These are phyloP conservation scores for Phytophthora melonis DNA, from an alignment of 352 stramenopile genomes.

Conservation along the genomic window DNA sequence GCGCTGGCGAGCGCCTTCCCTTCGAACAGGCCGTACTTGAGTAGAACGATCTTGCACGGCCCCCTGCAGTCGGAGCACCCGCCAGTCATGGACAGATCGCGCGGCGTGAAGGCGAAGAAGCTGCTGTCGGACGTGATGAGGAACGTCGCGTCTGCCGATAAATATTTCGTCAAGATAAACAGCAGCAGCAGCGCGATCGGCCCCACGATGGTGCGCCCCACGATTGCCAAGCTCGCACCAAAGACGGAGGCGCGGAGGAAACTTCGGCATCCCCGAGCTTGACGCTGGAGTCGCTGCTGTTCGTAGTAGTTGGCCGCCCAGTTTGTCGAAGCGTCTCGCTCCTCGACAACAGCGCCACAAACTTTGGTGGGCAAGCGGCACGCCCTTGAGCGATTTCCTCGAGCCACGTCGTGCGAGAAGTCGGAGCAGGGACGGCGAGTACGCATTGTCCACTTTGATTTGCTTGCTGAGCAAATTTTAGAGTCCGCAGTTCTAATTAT, in stretches of 20 bases:
- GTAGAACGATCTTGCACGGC: conserved; percentile 8
- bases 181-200: conserved; percentile 2
- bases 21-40: conserved; percentile 11
- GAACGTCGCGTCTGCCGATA: conserved; percentile 7
- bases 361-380: too few relatives aligned
- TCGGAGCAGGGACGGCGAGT: too few relatives aligned
- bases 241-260: neutral
- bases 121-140: conserved; percentile 12
- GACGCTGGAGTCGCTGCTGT: neutral
- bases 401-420: too few relatives aligned
- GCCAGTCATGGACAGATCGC: conserved; percentile 15
- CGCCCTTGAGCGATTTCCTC: too few relatives aligned
- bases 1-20: neutral
- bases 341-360: neutral
- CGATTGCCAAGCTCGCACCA: conserved; percentile 3
- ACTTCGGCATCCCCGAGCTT: neutral
- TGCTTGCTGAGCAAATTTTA: too few relatives aligned
- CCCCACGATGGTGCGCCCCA: conserved; percentile 3
- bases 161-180: conserved; percentile 9
- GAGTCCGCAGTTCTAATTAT: too few relatives aligned
- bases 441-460: too few relatives aligned
- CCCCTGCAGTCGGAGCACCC: conserved; percentile 10
- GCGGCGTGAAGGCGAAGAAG: conserved; percentile 16
- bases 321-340: neutral
- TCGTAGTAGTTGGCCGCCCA: conserved; percentile 5